phyloP scores from a whole-genome alignment of 169 alveolate genomes.

The Neospora caninum region DNA sequence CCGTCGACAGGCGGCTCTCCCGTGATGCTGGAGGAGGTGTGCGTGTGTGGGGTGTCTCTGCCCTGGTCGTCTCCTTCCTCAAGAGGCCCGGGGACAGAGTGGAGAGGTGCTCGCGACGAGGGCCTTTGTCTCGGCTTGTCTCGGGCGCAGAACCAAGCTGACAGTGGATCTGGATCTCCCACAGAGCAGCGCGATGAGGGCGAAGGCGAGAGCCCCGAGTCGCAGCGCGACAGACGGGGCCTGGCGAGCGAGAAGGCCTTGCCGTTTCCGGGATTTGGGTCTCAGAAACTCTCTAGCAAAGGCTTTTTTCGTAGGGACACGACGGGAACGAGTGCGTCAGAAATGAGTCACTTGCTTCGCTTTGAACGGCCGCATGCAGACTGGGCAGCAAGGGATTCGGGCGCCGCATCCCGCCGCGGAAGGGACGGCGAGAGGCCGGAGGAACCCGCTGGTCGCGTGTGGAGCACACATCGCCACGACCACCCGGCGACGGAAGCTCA shows the following conservation, averaged over 20 bases:
- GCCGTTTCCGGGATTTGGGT: no score
- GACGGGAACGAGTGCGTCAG: no score
- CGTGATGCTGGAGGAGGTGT: neutral
- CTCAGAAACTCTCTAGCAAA: no score
- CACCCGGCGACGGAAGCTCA: neutral
- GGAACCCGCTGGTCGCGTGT: neutral
- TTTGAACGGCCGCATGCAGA: neutral
- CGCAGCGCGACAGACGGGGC: no score
- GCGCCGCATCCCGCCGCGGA: neutral
- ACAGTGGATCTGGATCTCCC: no score
- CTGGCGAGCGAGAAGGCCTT: no score
- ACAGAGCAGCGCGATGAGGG: no score
- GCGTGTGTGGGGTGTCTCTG: constrained; percentile 30
- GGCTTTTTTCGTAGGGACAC: no score
- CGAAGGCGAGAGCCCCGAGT: no score
- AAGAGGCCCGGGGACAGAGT: neutral
- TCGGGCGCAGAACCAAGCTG: no score
- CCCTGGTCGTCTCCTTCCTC: neutral
- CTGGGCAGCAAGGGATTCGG: neutral
- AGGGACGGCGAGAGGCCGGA: neutral
- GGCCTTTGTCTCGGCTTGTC: neutral
- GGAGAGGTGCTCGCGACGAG: neutral
- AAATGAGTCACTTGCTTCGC: no score
- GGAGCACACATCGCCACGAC: no score
- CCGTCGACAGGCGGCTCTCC: neutral